Evolutionary conservation across 345 rosid genomes (phyloP).

Genomic region (Cardamine chenopodiifolia): DNA sequence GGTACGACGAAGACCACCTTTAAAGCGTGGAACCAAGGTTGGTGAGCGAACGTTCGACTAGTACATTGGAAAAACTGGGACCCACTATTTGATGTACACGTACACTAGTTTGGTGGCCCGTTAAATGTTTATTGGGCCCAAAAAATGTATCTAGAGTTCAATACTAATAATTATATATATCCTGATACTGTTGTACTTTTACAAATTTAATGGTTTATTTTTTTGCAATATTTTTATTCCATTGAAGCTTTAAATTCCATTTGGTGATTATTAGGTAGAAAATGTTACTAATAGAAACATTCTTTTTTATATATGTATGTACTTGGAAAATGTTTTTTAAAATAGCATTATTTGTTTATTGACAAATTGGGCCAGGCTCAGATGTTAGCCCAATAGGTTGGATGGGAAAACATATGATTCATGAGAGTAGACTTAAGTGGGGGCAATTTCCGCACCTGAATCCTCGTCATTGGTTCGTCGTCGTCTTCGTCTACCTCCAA

Average conservation of each 20-base stretch:
- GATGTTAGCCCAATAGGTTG: conserved; percentile 4
- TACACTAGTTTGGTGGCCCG: conserved; percentile 24
- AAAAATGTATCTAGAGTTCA: conserved; percentile 12
- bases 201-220: conserved; percentile 8
- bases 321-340: neutral
- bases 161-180: conserved; percentile 1
- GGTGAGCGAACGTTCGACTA: conserved; percentile 2
- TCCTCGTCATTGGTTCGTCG: conserved; percentile 3
- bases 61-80: neutral
- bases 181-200: neutral
- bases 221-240: neutral
- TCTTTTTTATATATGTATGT: neutral
- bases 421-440: neutral
- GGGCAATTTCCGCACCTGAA: neutral
- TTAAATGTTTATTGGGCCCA: conserved; percentile 24
- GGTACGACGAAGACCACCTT: conserved; percentile 17
- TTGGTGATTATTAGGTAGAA: neutral
- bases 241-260: neutral
- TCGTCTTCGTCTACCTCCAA: conserved; percentile 25
- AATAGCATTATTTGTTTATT: neutral
- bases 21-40: conserved; percentile 11
- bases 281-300: neutral
- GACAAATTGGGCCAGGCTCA: conserved; percentile 2
- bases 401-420: neutral
- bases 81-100: neutral